Conservation (phyloP, 495 filamentous ascomycete species). For the Penicillium cosmopolitanum region DNA sequence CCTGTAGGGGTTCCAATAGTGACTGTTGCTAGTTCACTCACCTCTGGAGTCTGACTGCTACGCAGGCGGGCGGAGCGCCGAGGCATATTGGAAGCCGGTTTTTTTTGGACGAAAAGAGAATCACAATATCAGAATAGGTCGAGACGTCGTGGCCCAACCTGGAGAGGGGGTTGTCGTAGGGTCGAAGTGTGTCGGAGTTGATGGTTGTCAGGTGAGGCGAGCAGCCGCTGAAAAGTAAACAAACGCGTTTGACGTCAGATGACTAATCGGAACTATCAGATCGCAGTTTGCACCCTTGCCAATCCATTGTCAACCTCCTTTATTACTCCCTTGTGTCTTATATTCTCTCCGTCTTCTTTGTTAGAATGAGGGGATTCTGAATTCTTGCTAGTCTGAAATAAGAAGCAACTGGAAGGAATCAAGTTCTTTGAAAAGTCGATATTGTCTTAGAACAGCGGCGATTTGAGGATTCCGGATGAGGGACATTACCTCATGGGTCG, state of each 20-base stretch:
- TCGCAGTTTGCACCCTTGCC: neutral
- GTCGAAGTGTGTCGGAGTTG: constrained; percentile 9
- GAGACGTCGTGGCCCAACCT: constrained; percentile 4
- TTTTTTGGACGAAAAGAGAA: neutral
- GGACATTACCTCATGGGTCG: too few species aligned
- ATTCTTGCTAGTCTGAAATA: neutral
- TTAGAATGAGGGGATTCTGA: neutral
- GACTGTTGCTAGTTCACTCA: constrained; percentile 31
- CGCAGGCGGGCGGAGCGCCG: constrained; percentile 47
- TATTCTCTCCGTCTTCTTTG: neutral
- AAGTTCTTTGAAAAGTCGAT: too few species aligned
- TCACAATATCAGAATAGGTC: neutral
- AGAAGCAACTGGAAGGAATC: too few species aligned
- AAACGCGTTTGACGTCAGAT: constrained; percentile 39
- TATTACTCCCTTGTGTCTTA: neutral
- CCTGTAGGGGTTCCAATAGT: constrained; percentile 15
- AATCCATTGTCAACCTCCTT: too few species aligned
- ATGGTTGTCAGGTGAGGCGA: constrained; percentile 18
- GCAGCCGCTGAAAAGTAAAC: constrained; percentile 27
- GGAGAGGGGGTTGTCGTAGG: constrained; percentile 8
- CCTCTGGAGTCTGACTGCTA: constrained; percentile 33
- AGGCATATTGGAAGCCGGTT: constrained; percentile 30
- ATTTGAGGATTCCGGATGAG: too few species aligned
- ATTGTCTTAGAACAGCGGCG: too few species aligned
- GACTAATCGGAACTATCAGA: constrained; percentile 23